Evolutionary conservation across 495 filamentous ascomycete species (phyloP).

Genomic region (Trichocladium antarcticum): DNA sequence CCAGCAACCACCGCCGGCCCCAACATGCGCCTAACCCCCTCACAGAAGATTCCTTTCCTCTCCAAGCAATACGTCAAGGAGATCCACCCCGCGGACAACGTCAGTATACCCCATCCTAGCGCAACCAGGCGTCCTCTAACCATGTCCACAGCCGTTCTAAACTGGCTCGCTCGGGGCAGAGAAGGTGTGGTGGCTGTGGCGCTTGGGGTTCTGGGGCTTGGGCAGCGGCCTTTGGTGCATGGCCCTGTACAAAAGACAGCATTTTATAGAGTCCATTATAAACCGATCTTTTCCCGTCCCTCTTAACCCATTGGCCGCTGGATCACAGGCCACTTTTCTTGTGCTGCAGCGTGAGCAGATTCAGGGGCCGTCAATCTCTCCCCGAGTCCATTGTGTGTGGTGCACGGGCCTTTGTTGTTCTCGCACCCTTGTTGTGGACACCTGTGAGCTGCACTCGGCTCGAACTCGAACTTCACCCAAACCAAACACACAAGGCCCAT

Average conservation of each 20-base stretch:
- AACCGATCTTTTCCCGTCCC: no score
- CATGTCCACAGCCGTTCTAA: slow-evolving; percentile 36
- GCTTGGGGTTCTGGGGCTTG: not conserved
- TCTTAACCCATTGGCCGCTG: no score
- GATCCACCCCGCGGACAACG: slow-evolving; percentile 50
- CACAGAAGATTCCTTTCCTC: slow-evolving; percentile 45
- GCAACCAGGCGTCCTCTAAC: slow-evolving; percentile 1
- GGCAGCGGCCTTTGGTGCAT: not conserved
- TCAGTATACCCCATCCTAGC: slow-evolving; percentile 15
- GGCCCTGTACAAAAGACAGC: slow-evolving; percentile 15
- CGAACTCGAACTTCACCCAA: no score
- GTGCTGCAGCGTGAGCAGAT: no score
- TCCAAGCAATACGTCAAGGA: slow-evolving; percentile 38
- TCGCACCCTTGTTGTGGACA: not conserved
- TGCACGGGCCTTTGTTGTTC: slow-evolving; percentile 4
- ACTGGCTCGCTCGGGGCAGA: slow-evolving; percentile 1
- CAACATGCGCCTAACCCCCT: slow-evolving; percentile 8
- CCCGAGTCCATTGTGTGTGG: no score
- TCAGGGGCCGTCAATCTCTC: no score
- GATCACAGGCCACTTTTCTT: no score
- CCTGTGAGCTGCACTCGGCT: not conserved
- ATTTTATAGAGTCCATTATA: slow-evolving; percentile 10
- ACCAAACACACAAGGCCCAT: not conserved
- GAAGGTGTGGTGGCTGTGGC: not conserved
- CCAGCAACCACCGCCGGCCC: not conserved